Evolutionary conservation across 768 basidiomycete genomes (phyloP), one percentile per base, ranked within the genome.

Genomic region (Lenzites betulinus): DNA sequence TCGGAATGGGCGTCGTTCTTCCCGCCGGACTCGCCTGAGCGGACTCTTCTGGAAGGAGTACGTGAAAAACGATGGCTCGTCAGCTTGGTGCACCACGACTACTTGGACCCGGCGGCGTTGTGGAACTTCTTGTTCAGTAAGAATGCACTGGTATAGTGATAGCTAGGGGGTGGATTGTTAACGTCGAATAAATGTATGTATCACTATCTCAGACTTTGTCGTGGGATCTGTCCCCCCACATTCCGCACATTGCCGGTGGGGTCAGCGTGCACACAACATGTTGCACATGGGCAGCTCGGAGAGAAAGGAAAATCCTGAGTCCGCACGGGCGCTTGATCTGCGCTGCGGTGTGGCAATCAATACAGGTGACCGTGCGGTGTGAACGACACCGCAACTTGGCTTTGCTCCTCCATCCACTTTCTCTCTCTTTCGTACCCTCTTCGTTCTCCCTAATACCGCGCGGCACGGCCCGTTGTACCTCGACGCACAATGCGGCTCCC

Each of bases 61-160:
- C 79, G 85, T 47, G 80, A 88, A 57, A 78, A 85, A 54, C 82
- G 90, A 41, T 99, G 96, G 96, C 77, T 99, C 51, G 86, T 98
- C 63, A 95, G 87, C 75, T 77, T 98, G 65, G 83, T 96, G 3
- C 93, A 98, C 72, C 97, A 99, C 69, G 91, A 98, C 71, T 98
- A 88, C 73, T 93, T 92, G 72, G 76, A 90, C 65, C 64, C 83
- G 1, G 78, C 85, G 15, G 93, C 86, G 0, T 76, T 98, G 53
- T 98, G 95, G 94, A 80, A 78, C 18, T 97, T 98, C 76, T 74
- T 98, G 66, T 81, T 90, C 55, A 81, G 67, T 9, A 35, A 26
- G 25, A 53, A 57, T 15, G 54, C 54, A 7, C 47, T 64, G 13
- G 49, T 64, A 13, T 64, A 60, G 26, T 25, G 44, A 11, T 20